phyloP scores from a whole-genome alignment of 164 flowering plant genomes.

The Piper betle region DNA sequence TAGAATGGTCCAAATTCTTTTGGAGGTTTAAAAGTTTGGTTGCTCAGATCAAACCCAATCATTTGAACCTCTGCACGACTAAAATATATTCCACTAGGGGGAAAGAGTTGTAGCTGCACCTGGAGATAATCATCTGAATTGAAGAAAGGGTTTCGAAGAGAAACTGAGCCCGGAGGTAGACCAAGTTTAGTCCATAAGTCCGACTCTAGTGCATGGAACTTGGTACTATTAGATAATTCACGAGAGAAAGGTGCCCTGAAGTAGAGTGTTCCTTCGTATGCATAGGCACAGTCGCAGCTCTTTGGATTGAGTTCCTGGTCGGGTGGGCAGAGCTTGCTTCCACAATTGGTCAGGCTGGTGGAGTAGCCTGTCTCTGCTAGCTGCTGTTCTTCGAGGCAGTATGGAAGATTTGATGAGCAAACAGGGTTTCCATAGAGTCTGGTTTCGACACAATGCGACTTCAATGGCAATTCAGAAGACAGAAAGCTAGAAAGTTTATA shows the following conservation, averaged over 20 bases:
- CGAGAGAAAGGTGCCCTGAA: conserved; percentile 77
- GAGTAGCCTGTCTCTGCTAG: conserved; percentile 28
- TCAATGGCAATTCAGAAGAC: neutral
- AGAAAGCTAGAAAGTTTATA: neutral
- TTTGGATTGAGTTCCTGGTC: conserved; percentile 61
- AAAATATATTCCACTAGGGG: conserved; percentile 49
- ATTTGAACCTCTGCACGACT: conserved; percentile 46
- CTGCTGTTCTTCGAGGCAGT: conserved; percentile 43
- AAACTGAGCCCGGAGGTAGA: conserved; percentile 76
- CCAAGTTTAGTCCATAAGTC: conserved; percentile 47
- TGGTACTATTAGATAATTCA: conserved; percentile 45
- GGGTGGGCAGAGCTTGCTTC: conserved; percentile 27
- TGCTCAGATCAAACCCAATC: conserved; percentile 49
- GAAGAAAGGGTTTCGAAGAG: conserved; percentile 55
- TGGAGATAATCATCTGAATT: conserved; percentile 62
- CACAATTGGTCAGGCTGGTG: conserved; percentile 66
- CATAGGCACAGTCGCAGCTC: conserved; percentile 74
- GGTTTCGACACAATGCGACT: conserved; percentile 1
- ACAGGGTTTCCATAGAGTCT: conserved; percentile 76
- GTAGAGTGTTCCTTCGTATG: conserved; percentile 64
- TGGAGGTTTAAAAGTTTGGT: conserved; percentile 63
- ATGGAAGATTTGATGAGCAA: conserved; percentile 33
- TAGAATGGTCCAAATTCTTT: conserved; percentile 47
- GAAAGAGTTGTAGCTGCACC: conserved; percentile 59
- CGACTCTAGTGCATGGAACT: conserved; percentile 55